Base-by-base conservation (phyloP, 495 filamentous ascomycete species). In the Cryomyces antarcticus region DNA sequence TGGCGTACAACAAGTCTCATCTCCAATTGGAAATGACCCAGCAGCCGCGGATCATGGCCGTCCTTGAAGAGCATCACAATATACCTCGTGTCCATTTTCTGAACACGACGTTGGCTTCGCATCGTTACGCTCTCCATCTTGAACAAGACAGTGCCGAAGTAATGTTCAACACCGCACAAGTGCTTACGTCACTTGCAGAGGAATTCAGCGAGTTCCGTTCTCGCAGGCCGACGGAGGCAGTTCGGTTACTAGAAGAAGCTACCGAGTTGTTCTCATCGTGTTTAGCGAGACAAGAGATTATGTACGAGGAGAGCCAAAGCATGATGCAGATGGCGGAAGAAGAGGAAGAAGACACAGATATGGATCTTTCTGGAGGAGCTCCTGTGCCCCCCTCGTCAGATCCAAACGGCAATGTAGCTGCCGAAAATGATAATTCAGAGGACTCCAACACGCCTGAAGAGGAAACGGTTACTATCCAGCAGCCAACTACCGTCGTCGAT, bases 1-100 rank as follows among this genome's bases (percentile, higher is more conserved):
- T 81, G 37, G 75, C 77, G n/a, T 81, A 81, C 52, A 81, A 82
- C 55, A 80, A 75, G 74, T 78, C 59, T 46, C 62, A 71, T 48
- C 59, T 79, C 35, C 70, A 80, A 58, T 76, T 77, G 55, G 70
- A 77, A 51, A 67, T 78, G 48, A 70, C 71, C 17, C 73, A 78
- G 47, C 65, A 77, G 52, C 68, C 66, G 6, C 69, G 66, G 45
- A 52, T 82, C 27, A 59, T 68, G 13, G 54, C 60, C 2, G 12
- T 36, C 33, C 33, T 13, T 13, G 33, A 36, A 9, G 9, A 36
- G 12, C 33, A 9, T 36, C 33, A 9, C 33, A 36, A 9, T 13
- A 46, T 62, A 0, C 66, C 72, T 17, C 59, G 77, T 17, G 56
- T 82, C 33, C 56, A 64, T 13, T 24, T 24, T 24, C 17, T 24